phyloP scores from a whole-genome alignment of 73 alveolate species.

The Paramecium pentaurelia region DNA sequence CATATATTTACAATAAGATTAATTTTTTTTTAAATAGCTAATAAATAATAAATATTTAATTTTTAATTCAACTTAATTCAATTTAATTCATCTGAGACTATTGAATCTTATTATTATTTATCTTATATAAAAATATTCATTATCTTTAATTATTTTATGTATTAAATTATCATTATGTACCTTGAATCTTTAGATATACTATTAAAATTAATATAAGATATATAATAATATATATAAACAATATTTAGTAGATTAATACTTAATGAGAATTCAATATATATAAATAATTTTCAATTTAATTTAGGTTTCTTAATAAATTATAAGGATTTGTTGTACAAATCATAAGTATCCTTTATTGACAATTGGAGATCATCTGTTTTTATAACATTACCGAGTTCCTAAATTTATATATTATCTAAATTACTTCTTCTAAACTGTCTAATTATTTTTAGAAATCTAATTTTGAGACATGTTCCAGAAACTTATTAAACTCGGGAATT shows the following conservation, averaged over 20 bases:
- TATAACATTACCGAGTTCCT: not conserved
- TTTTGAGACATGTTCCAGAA: not conserved
- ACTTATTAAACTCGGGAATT: not conserved
- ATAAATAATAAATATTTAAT: no score
- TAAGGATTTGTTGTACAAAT: slow-evolving; percentile 8
- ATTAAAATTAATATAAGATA: no score
- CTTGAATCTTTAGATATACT: no score
- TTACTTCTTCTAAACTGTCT: slow-evolving; percentile 10
- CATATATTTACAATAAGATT: no score
- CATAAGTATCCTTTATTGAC: not conserved
- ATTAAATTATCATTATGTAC: no score
- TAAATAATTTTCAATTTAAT: slow-evolving; percentile 11
- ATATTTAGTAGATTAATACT: not conserved
- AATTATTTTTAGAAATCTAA: not conserved
- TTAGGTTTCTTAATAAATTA: slow-evolving; percentile 17
- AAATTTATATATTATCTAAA: not conserved
- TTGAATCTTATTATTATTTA: no score
- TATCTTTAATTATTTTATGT: no score
- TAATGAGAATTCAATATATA: not conserved
- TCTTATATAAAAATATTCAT: no score
- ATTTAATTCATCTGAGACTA: no score
- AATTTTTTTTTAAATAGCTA: no score
- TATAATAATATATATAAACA: no score
- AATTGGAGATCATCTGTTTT: not conserved
- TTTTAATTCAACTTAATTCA: no score